Base-by-base conservation (phyloP, 805 yeast genomes). In the Torulaspora franciscae region DNA sequence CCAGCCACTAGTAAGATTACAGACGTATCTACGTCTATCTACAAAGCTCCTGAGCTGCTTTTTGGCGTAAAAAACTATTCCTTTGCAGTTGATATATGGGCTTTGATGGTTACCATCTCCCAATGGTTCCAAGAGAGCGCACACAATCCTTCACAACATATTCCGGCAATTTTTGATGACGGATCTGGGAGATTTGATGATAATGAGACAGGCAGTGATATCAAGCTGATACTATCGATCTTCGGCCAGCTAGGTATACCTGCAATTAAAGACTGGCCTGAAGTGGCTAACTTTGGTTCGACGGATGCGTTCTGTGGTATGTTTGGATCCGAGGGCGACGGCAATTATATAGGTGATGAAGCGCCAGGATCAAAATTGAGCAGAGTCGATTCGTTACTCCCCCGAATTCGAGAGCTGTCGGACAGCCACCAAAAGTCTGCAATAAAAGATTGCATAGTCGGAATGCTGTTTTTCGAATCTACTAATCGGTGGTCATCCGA, bases 41-140 rank as follows among this genome's bases (percentile, higher is more conserved):
- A 80, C 65, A 81, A 85, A 52, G 81, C 95, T 0, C 91, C 95
- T 0, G 95, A 87, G 55, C 65, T 85, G 37, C 66, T 86, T 36
- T 74, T 84, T 37, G 85, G 88, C 1, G 69, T 75, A 7, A 60
- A 68, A 11, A 67, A 71, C 46, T 87, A 87, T 58, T 62, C 72
- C 6, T 58, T 57, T 26, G 77, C 72, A 34, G 69, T 86, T 4
- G 95, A 87, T 56, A 68, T 84, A 10, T 87, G 95, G 95, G 69
- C 85, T 2, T 57, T 78, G 15, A 86, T 85, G 2, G 74, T 88
- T 6, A 52, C 85, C 1, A 51, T 81, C 24, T 76, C 82, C 19
- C 69, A 75, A 39, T 56, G 85, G 50, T 73, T 76, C 46, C 66
- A 76, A 24, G 37, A 40, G 2, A 65, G 68, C 37, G 44, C 50